Percentiles rank a stretch among this genome's conserved stretches.
phyloP scores from a whole-genome alignment of 2,329 filamentous ascomycete species.

The Acarospora socialis region DNA sequence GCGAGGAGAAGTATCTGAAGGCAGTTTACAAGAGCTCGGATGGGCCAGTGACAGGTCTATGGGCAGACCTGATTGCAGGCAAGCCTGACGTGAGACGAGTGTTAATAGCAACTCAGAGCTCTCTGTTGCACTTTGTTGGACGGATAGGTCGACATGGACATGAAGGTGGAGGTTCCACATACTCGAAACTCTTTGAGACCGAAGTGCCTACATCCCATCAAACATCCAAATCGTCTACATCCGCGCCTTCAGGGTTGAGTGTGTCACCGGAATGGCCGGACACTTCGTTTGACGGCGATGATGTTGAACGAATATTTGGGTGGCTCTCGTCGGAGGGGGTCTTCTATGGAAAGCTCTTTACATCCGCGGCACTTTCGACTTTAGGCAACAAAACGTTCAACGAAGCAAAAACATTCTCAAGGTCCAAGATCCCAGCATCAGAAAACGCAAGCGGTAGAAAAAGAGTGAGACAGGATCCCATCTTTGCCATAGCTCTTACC shows the following conservation, averaged over 20 bases:
- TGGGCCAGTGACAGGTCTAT: slow-evolving; percentile 71
- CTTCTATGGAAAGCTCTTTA: slow-evolving; percentile 67
- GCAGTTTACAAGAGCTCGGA: slow-evolving; percentile 69
- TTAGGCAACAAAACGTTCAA: slow-evolving; percentile 63
- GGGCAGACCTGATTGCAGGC: slow-evolving; percentile 60
- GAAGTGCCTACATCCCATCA: slow-evolving; percentile 71
- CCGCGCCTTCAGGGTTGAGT: slow-evolving; percentile 51
- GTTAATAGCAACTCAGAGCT: slow-evolving; percentile 63
- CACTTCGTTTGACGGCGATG: slow-evolving; percentile 21
- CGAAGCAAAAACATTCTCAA: slow-evolving; percentile 63
- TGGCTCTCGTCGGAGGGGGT: slow-evolving; percentile 84
- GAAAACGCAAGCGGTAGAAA: slow-evolving; percentile 51
- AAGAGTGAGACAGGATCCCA: slow-evolving; percentile 53
- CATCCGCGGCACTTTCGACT: slow-evolving; percentile 44
- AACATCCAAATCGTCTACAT: slow-evolving; percentile 42
- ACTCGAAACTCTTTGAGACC: slow-evolving; percentile 72
- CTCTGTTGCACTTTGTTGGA: slow-evolving; percentile 68
- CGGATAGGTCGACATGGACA: slow-evolving; percentile 56
- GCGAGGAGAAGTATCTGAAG: slow-evolving; percentile 87
- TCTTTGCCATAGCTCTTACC: slow-evolving; percentile 70
- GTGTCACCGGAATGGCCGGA: slow-evolving; percentile 62
- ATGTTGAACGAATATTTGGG: slow-evolving; percentile 59
- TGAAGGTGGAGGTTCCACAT: slow-evolving; percentile 74
- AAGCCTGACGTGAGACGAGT: slow-evolving; percentile 60
- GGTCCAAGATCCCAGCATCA: slow-evolving; percentile 55